Conservation (phyloP, 106 monocot species). For the Dendrobium nobile region DNA sequence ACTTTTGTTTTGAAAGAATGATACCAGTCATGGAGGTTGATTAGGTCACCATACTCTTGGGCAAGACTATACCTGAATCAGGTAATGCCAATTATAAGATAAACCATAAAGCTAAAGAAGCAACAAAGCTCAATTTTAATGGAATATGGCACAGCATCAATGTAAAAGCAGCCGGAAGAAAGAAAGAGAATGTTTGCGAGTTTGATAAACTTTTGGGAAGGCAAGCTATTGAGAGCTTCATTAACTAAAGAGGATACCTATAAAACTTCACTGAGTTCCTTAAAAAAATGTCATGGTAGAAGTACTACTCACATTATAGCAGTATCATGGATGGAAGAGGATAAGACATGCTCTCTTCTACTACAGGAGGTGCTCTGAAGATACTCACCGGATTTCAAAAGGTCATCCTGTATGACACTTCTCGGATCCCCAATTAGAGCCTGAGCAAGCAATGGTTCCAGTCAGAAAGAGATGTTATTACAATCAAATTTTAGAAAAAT, state of each 20-base stretch:
- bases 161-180: background rate
- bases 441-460: conserved; percentile 18
- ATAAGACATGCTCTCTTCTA: conserved; percentile 23
- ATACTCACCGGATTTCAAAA: conserved; percentile 47
- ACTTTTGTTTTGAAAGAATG: conserved; percentile 60
- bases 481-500: background rate
- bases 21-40: conserved; percentile 95
- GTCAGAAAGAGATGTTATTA: background rate
- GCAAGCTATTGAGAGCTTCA: background rate
- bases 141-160: background rate
- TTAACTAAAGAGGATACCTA: background rate
- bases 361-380: conserved; percentile 56
- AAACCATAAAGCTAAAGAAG: background rate
- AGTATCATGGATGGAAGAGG: conserved; percentile 78
- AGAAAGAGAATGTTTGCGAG: background rate
- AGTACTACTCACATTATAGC: conserved; percentile 69
- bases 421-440: conserved; percentile 88
- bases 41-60: conserved; percentile 89
- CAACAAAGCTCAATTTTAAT: background rate
- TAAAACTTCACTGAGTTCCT: background rate
- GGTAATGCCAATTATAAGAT: background rate
- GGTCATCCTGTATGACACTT: conserved; percentile 74
- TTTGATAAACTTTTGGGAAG: background rate
- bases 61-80: conserved; percentile 69
- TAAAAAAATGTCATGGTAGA: background rate